A percentile compares a stretch with the other conserved stretches of the same genome.
These are phyloP conservation scores for Gremmenia infestans DNA, from an alignment of 2,329 filamentous ascomycete species.

Conservation along the genomic window DNA sequence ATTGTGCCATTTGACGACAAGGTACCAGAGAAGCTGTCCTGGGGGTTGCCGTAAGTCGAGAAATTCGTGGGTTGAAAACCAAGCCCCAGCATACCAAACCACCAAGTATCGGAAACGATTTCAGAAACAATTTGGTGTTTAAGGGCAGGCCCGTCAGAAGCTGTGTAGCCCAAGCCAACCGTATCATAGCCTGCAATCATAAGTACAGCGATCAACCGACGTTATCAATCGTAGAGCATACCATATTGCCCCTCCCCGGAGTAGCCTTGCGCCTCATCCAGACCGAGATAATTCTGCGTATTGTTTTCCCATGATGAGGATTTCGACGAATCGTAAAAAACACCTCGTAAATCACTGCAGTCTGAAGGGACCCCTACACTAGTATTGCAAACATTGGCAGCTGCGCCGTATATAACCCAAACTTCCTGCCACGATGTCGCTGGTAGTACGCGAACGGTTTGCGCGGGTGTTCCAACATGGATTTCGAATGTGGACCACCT, in stretches of 20 bases:
- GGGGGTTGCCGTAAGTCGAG: conserved; percentile 31
- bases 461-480: conserved; percentile 35
- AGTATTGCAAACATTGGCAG: conserved; percentile 48
- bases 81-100: conserved; percentile 36
- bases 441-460: conserved; percentile 34
- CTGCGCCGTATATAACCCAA: conserved; percentile 60
- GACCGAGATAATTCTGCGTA: conserved; percentile 33
- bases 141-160: conserved; percentile 15
- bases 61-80: conserved; percentile 38
- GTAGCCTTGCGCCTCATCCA: conserved; percentile 37
- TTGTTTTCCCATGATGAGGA: conserved; percentile 33
- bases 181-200: conserved; percentile 22
- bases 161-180: conserved; percentile 20
- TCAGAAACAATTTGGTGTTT: conserved; percentile 19
- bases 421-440: conserved; percentile 37
- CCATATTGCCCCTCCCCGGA: conserved; percentile 25
- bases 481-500: conserved; percentile 38
- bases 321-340: conserved; percentile 31
- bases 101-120: conserved; percentile 17
- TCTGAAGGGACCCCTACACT: conserved; percentile 34
- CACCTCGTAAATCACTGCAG: conserved; percentile 35
- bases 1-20: conserved; percentile 34
- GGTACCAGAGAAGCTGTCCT: conserved; percentile 34
- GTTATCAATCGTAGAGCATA: not conserved
- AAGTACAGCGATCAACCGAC: not conserved